Evolutionary conservation across 495 filamentous ascomycete species (phyloP), one percentile per base, ranked within the genome.

Genomic region (Xylaria flabelliformis): DNA sequence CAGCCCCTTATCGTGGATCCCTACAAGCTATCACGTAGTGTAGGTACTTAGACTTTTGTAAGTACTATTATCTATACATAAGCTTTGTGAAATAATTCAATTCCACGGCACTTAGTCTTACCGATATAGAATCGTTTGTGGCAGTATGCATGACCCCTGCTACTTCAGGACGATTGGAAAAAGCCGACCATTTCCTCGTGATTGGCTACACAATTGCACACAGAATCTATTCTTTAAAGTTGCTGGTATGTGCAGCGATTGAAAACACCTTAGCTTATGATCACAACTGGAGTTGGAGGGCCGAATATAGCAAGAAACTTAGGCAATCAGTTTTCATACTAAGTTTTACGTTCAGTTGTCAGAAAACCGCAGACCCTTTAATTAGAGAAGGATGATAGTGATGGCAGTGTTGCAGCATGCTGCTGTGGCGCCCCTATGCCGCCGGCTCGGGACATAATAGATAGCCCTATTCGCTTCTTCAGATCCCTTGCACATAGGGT

Each of bases 101-200:
- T 64, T 4, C 39, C 13, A 64, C 61, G 61, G 61, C 61, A 42
- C 39, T 46, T 46, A 0, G 8, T 46, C 61, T 64, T 46, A 64
- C 39, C 61, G 58, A 61, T 39, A 61, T n/a, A 39, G 58, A 61
- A 61, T 56, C 17, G 58, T n/a, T 61, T 7, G 39, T 19, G 58
- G 34, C 34, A 41, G 39, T n/a, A 61, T 61, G 55, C 32, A 39
- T 21, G 17, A 39, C 12, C 58, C 58, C 58, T 61, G 58, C 58
- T 21, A 39, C 26, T 32, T 24, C 3, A 32, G 53, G 21, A 24
- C 48, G 7, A 51, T 24, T 51, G 29, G 56, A 9, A 19, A 39
- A 61, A 39, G 32, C 8, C 7, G 6, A 21, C 58, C n/a, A 8
- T 39, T 21, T 61, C 34, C 19, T 61, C n/a, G 13, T 59, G 58